Evolutionary conservation across 2,329 filamentous ascomycete genomes (phyloP).

Genomic region (Hypomyces perniciosus): DNA sequence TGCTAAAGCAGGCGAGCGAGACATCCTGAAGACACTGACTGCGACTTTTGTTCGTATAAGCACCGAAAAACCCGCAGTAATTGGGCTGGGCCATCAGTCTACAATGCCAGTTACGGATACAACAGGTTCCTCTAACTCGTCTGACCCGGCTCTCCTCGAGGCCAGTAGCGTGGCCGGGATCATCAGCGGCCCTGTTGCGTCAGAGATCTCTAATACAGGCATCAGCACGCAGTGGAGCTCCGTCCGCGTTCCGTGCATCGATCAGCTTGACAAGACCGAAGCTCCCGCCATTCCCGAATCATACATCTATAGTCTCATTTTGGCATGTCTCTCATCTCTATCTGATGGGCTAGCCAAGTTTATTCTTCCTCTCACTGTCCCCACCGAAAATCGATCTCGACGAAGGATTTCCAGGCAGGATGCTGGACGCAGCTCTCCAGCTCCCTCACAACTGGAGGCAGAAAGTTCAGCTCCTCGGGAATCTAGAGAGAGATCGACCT

Average conservation of each 20-base stretch:
- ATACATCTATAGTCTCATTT: slow-evolving; percentile 83
- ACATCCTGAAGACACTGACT: slow-evolving; percentile 74
- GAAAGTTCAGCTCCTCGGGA: slow-evolving; percentile 27
- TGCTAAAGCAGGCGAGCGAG: slow-evolving; percentile 61
- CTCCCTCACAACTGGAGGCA: slow-evolving; percentile 30
- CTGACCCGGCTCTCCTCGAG: slow-evolving; percentile 83
- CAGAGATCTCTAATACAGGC: slow-evolving; percentile 63
- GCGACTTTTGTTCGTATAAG: slow-evolving; percentile 88
- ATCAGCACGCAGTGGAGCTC: slow-evolving; percentile 91
- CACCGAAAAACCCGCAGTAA: slow-evolving; percentile 81
- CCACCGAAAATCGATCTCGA: slow-evolving; percentile 56
- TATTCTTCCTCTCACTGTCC: slow-evolving; percentile 82
- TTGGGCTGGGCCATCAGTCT: slow-evolving; percentile 84
- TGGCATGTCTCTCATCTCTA: slow-evolving; percentile 83
- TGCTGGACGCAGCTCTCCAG: slow-evolving; percentile 37
- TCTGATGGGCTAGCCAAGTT: slow-evolving; percentile 93
- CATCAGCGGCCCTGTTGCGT: slow-evolving; percentile 65
- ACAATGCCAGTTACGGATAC: slow-evolving; percentile 63
- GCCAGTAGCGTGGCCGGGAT: slow-evolving; percentile 82
- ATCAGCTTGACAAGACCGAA: slow-evolving; percentile 89
- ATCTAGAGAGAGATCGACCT: slow-evolving; percentile 53
- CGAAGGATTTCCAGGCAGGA: slow-evolving; percentile 43
- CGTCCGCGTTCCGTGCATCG: slow-evolving; percentile 80
- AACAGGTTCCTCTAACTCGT: slow-evolving; percentile 48
- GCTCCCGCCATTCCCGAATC: slow-evolving; percentile 80